phyloP scores from a whole-genome alignment of 768 basidiomycete genomes.

The Boletus subcaerulescens region DNA sequence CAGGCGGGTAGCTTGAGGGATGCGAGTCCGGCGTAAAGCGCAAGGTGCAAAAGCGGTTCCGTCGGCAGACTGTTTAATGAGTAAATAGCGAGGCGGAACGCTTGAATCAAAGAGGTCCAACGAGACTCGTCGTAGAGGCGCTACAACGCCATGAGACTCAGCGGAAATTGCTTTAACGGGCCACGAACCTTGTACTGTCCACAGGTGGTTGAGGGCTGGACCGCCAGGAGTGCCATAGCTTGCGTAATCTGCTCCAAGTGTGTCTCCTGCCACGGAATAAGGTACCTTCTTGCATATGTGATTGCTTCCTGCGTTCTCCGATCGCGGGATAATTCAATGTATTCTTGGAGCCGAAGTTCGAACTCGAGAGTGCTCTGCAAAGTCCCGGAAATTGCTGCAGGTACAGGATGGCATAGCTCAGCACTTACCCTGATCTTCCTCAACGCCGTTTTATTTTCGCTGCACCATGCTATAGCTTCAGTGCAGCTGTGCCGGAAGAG shows the following conservation, averaged over 20 bases:
- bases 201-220: conserved; percentile 65
- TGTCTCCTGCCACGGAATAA: conserved; percentile 78
- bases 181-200: conserved; percentile 74
- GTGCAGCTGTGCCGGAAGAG: conserved; percentile 72
- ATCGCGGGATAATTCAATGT: conserved; percentile 82
- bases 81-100: conserved; percentile 86
- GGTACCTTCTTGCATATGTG: conserved; percentile 75
- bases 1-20: conserved; percentile 89
- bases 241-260: conserved; percentile 76
- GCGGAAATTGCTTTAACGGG: neutral
- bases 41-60: conserved; percentile 81
- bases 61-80: conserved; percentile 83
- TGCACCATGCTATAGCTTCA: conserved; percentile 94
- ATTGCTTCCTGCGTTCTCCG: conserved; percentile 74
- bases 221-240: conserved; percentile 75
- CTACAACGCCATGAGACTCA: conserved; percentile 38
- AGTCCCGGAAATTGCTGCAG: conserved; percentile 16
- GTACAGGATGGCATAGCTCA: conserved; percentile 7
- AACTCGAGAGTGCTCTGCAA: conserved; percentile 91
- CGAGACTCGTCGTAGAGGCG: conserved; percentile 78
- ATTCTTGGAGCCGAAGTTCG: conserved; percentile 92
- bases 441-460: conserved; percentile 90
- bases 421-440: conserved; percentile 79
- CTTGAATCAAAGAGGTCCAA: conserved; percentile 70
- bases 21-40: conserved; percentile 88